phyloP scores from a whole-genome alignment of 768 basidiomycete species.

The Mycena pura region DNA sequence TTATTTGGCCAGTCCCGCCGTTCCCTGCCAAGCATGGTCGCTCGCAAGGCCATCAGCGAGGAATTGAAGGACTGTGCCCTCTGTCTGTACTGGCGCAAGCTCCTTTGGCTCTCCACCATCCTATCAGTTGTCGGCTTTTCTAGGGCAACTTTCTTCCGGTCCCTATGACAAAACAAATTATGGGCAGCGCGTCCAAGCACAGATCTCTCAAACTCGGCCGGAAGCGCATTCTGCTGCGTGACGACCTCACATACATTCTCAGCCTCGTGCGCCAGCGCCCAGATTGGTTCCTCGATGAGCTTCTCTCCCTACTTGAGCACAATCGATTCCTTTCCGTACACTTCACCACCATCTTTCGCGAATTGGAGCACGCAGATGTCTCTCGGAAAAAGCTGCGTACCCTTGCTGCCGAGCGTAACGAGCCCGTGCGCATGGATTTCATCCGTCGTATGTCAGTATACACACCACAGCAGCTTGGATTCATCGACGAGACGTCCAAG shows the following conservation, averaged over 20 bases:
- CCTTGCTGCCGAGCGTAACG: conserved; percentile 40
- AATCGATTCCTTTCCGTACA: conserved; percentile 43
- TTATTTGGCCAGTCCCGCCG: no score
- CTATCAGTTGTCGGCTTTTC: conserved; percentile 4
- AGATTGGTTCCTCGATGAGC: conserved; percentile 44
- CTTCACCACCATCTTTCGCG: conserved; percentile 39
- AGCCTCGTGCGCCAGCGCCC: conserved; percentile 28
- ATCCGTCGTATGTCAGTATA: conserved; percentile 37
- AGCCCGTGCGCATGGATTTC: conserved; percentile 32
- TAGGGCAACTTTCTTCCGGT: conserved; percentile 1
- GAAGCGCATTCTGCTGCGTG: conserved; percentile 12
- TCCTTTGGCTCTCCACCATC: not conserved
- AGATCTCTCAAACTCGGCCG: not conserved
- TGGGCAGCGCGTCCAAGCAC: not conserved
- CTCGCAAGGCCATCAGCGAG: no score
- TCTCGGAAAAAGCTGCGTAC: conserved; percentile 38
- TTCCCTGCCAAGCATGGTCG: no score
- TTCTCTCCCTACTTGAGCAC: conserved; percentile 30
- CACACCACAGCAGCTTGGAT: conserved; percentile 38
- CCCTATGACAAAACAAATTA: not conserved
- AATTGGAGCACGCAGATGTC: conserved; percentile 33
- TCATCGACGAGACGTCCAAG: conserved; percentile 44
- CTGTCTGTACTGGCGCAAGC: not conserved
- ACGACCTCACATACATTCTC: conserved; percentile 33
- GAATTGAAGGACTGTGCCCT: conserved; percentile 1